Conservation (phyloP, 768 basidiomycete species). For the Calocybe gangraenosa region DNA sequence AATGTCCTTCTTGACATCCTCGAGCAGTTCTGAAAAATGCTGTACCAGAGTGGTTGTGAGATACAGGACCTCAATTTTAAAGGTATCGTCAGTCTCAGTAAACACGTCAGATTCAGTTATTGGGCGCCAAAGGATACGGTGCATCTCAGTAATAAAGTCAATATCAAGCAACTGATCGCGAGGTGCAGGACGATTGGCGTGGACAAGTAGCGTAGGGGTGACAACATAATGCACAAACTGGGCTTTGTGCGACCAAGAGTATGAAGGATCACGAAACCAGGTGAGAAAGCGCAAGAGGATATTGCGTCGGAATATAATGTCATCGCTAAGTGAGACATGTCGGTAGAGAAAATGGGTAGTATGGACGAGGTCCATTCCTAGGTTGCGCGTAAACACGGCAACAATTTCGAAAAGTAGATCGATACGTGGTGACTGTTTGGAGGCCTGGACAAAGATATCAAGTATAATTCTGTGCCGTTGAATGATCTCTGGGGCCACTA, state of each 20-base stretch:
- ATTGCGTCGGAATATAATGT: constrained; percentile 71
- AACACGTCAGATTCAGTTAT: constrained; percentile 54
- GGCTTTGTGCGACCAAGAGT: constrained; percentile 74
- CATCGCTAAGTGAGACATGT: constrained; percentile 73
- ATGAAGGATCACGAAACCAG: constrained; percentile 68
- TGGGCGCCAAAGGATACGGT: constrained; percentile 78
- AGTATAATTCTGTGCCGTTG: constrained; percentile 65
- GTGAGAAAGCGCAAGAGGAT: constrained; percentile 80
- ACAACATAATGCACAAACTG: constrained; percentile 78
- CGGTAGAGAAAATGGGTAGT: constrained; percentile 83
- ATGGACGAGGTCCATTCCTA: constrained; percentile 76
- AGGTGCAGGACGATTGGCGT: constrained; percentile 52
- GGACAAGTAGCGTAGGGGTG: constrained; percentile 80
- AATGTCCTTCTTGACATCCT: constrained; percentile 83
- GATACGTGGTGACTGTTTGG: constrained; percentile 70
- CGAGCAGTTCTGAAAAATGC: constrained; percentile 73
- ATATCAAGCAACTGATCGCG: constrained; percentile 64
- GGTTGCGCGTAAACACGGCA: constrained; percentile 71
- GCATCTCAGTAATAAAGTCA: constrained; percentile 66
- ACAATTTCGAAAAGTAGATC: constrained; percentile 89
- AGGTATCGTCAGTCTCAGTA: constrained; percentile 69
- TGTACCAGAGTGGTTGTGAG: constrained; percentile 88
- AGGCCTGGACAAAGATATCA: constrained; percentile 70
- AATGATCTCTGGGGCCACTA: constrained; percentile 43
- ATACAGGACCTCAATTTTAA: constrained; percentile 88